Evolutionary conservation across 768 basidiomycete species (phyloP), one percentile per base, ranked within the genome.

Genomic region (Kwoniella dendrophila): DNA sequence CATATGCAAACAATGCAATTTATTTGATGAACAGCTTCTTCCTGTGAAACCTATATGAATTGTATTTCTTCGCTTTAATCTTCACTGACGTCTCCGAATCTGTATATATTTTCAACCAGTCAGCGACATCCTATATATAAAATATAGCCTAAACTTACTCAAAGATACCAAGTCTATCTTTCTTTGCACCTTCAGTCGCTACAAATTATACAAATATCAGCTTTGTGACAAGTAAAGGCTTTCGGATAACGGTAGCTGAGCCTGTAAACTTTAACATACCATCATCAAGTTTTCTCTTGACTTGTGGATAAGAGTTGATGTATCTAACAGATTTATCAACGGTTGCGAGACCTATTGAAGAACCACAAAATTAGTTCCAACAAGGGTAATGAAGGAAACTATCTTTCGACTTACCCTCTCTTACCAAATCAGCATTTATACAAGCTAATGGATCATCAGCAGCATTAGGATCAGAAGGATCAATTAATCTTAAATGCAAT

Each of bases 401-500:
- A 41, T 12, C 20, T 26, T 30, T 11, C 16, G 16, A 63, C 75
- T 66, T 50, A 77, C 96, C 96, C 69, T 98, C 95, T 38, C 88
- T 84, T 11, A 96, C 82, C 3, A 99, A 83, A 76, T 92, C 90
- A 10, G 87, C 90, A 75, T 99, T 99, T 79, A 98, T 84, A 73
- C 87, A 90, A 8, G 87, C 85, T 11, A 86, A 78, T 1, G 89
- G 87, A 69, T 93, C 87, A 22, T 85, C 80, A 4, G 85, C 83
- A 4, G 86, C 83, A 7, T 83, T 79, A 2, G 90, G 86, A 79
- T 92, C 88, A 26, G 83, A 77, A 0, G 95, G 90, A 75, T 98
- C 94, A 64, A 96, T 95, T 34, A 99, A 85, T 49, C 95, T 89
- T 56, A 99, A 85, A 79, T 96, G 92, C 29, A 94, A 82, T 1